Percentiles rank a stretch among this genome's conserved stretches.
Conservation (phyloP, 768 basidiomycete species). For the Psilocybe cyanescens region DNA sequence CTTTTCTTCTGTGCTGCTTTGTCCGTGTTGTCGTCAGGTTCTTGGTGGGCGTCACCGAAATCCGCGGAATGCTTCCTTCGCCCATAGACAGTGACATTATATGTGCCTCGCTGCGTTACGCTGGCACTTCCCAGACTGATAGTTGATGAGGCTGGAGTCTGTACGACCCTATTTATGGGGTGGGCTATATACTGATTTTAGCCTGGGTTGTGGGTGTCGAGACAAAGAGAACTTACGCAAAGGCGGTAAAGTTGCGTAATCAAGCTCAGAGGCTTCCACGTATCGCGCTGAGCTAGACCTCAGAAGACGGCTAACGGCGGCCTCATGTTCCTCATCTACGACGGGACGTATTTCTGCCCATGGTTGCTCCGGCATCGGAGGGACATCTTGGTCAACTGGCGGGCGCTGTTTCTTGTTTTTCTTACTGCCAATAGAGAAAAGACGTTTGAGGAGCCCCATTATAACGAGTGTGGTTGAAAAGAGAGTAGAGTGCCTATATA, state of each 20-base stretch:
- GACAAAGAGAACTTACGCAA: conserved; percentile 56
- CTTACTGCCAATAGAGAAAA: conserved; percentile 71
- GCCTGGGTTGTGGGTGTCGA: not conserved
- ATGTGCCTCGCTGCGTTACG: conserved; percentile 59
- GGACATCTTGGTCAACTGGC: conserved; percentile 30
- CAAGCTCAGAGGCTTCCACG: conserved; percentile 56
- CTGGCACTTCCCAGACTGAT: conserved; percentile 56
- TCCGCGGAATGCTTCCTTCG: conserved; percentile 60
- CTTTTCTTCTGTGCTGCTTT: conserved; percentile 26
- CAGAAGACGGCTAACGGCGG: conserved; percentile 54
- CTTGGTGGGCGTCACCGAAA: conserved; percentile 64
- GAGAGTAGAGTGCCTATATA: conserved; percentile 26
- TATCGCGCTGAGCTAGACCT: conserved; percentile 76
- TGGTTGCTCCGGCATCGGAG: conserved; percentile 25
- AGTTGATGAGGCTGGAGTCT: conserved; percentile 52
- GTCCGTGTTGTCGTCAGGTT: conserved; percentile 28
- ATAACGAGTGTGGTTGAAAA: conserved; percentile 27
- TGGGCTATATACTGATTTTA: conserved; percentile 48
- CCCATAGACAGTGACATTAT: conserved; percentile 72
- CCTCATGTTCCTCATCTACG: conserved; percentile 57
- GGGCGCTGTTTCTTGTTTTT: conserved; percentile 53
- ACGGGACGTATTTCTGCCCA: conserved; percentile 25
- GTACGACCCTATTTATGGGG: conserved; percentile 63
- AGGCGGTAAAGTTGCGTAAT: conserved; percentile 64
- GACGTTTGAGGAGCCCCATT: conserved; percentile 74